A percentile compares a stretch with the other conserved stretches of the same genome.
Conservation (phyloP, 768 basidiomycete species). For the Suillus plorans region DNA sequence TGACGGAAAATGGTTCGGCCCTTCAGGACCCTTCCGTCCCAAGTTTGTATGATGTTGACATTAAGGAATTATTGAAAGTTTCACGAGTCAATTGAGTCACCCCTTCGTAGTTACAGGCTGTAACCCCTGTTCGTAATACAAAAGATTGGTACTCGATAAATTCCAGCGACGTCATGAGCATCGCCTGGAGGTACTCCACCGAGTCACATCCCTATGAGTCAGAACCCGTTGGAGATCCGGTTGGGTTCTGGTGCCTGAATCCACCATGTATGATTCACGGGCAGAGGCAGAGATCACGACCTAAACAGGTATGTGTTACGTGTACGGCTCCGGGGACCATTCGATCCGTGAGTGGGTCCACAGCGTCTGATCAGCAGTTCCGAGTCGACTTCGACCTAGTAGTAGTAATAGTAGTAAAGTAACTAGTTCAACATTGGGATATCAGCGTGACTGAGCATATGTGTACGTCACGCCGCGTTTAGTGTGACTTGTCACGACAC, state of each 20-base stretch:
- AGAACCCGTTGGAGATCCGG: neutral
- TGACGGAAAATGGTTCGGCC: slow-evolving; percentile 50
- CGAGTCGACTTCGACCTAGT: no score
- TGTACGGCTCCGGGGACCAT: no score
- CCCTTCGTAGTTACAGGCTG: neutral
- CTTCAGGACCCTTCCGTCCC: slow-evolving; percentile 40
- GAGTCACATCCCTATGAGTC: neutral
- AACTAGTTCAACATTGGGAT: no score
- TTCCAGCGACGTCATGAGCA: neutral
- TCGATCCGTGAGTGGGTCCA: no score
- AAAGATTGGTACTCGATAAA: neutral
- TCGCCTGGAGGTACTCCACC: neutral
- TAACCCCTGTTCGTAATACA: neutral
- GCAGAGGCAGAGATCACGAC: no score
- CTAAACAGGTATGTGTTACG: no score
- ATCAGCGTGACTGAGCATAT: slow-evolving; percentile 16
- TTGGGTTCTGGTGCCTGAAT: neutral
- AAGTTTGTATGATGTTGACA: slow-evolving; percentile 27
- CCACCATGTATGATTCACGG: neutral
- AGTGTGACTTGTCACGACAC: slow-evolving; percentile 3
- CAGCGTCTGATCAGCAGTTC: no score
- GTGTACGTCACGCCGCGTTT: slow-evolving; percentile 12
- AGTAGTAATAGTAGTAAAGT: no score
- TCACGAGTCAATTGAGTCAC: neutral
- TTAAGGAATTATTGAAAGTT: neutral